Conservation (phyloP, 768 basidiomycete genomes). For the Hygrocybe punicea region DNA sequence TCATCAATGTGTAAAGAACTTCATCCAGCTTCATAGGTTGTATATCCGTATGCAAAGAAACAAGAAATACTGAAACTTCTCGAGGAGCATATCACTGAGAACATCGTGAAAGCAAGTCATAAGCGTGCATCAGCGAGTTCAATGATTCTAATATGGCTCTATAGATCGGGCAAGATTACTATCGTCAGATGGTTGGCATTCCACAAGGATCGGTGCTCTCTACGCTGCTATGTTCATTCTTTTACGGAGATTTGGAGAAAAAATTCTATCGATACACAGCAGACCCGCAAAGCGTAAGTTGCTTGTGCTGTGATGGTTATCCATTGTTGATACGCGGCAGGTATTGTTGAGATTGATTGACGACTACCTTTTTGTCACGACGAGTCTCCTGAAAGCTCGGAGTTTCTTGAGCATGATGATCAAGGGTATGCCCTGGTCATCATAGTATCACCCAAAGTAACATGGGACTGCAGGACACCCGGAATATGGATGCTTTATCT, state of each 20-base stretch:
- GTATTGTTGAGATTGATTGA: slow-evolving; percentile 83
- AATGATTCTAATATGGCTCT: background rate
- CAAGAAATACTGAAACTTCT: slow-evolving; percentile 68
- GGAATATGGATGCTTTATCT: slow-evolving; percentile 91
- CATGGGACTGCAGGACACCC: slow-evolving; percentile 64
- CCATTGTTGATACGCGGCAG: background rate
- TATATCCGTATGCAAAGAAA: slow-evolving; percentile 53
- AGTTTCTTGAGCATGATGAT: slow-evolving; percentile 76
- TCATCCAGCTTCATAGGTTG: slow-evolving; percentile 25
- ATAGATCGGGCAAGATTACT: slow-evolving; percentile 79
- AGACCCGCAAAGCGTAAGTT: slow-evolving; percentile 60
- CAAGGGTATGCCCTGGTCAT: slow-evolving; percentile 42
- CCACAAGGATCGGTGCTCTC: slow-evolving; percentile 98
- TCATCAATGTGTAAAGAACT: background rate
- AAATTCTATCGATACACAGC: slow-evolving; percentile 50
- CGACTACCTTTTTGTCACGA: slow-evolving; percentile 89
- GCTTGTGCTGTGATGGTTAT: background rate
- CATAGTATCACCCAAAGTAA: background rate
- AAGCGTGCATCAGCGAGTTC: background rate
- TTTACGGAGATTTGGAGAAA: slow-evolving; percentile 88
- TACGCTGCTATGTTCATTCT: slow-evolving; percentile 87
- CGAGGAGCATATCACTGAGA: slow-evolving; percentile 86
- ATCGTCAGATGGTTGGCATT: slow-evolving; percentile 88
- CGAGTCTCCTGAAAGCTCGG: slow-evolving; percentile 54
- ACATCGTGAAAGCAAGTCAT: slow-evolving; percentile 75